These are phyloP conservation scores for Oryza brachyantha DNA, from an alignment of 176 grass and related monocot species.

Conservation along the genomic window DNA sequence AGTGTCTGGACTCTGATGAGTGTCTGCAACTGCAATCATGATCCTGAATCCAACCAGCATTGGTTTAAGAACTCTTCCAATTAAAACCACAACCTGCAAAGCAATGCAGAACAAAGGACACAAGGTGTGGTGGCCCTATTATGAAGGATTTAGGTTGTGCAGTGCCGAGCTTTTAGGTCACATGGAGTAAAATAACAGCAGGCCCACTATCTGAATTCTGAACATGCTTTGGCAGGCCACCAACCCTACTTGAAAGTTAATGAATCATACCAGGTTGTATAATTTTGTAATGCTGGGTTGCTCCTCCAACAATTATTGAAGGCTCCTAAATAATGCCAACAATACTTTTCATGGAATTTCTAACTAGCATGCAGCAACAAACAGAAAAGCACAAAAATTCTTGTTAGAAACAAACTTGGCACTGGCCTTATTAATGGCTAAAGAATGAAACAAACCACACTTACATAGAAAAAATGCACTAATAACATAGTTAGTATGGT, in stretches of 20 bases:
- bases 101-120: neutral
- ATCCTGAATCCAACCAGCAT: neutral
- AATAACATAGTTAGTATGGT: neutral
- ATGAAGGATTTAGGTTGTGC: neutral
- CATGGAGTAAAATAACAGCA: slow-evolving; percentile 1
- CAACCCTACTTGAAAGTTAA: neutral
- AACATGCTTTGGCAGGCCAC: slow-evolving; percentile 5
- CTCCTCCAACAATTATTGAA: neutral
- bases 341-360: neutral
- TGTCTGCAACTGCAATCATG: neutral
- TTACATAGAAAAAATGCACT: neutral
- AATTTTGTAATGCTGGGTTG: neutral
- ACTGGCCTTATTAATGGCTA: neutral
- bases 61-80: too few species aligned
- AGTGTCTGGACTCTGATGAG: neutral
- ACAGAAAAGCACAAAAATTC: neutral
- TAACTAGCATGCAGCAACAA: neutral
- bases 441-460: neutral
- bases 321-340: neutral
- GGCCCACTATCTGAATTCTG: neutral
- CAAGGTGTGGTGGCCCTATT: neutral
- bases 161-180: neutral
- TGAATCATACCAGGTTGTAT: slow-evolving; percentile 33
- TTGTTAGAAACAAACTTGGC: neutral
- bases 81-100: neutral